These are phyloP conservation scores for Mrakia gelida DNA, from an alignment of 768 basidiomycete genomes.

Conservation along the genomic window DNA sequence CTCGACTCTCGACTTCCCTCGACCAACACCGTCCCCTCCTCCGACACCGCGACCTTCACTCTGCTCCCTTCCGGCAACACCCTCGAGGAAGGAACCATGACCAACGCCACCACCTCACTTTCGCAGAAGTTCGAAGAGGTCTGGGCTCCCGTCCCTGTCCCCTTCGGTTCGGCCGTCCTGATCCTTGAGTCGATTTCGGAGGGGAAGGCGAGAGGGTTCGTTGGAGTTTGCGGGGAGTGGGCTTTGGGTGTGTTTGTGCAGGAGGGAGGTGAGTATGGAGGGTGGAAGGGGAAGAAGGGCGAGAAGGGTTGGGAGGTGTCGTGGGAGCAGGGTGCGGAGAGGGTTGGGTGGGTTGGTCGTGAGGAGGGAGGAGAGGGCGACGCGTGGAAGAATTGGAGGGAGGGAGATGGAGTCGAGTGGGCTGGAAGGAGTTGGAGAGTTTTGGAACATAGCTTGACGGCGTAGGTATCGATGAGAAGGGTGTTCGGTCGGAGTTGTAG, in stretches of 20 bases:
- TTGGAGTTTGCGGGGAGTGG: neutral
- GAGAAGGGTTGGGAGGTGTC: neutral
- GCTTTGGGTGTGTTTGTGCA: neutral
- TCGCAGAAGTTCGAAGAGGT: neutral
- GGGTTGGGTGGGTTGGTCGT: neutral
- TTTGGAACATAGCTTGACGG: constrained; percentile 1
- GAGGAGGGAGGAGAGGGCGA: neutral
- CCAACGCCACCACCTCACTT: neutral
- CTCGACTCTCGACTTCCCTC: neutral
- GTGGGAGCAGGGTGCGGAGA: neutral
- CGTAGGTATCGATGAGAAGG: neutral
- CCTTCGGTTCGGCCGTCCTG: neutral
- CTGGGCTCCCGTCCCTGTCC: neutral
- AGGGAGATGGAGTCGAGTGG: neutral
- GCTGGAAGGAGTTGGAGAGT: neutral
- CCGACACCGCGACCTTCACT: neutral
- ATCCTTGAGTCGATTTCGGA: neutral
- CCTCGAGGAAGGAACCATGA: neutral
- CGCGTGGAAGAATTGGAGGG: neutral
- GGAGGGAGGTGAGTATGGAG: neutral
- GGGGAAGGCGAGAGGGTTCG: neutral
- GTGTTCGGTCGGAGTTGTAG: too few species aligned
- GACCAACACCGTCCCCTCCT: neutral
- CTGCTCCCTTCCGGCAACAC: neutral
- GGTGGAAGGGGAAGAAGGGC: neutral